phyloP scores from a whole-genome alignment of 2,329 filamentous ascomycete species.

The Colletotrichum chrysophilum region DNA sequence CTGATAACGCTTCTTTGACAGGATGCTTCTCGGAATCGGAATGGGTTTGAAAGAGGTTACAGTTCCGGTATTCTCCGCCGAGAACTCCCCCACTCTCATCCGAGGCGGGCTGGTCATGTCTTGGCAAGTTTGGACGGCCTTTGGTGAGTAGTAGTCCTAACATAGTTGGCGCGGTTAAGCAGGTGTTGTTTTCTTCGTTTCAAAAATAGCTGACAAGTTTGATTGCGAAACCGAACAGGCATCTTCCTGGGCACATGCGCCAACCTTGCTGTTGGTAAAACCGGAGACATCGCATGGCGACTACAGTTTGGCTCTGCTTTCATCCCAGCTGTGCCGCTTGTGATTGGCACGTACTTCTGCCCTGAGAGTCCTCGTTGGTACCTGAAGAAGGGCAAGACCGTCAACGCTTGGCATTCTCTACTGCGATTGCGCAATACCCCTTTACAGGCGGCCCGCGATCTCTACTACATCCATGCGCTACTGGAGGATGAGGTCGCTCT shows the following conservation, averaged over 20 bases:
- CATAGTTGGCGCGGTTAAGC: no score
- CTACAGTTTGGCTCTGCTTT: slow-evolving; percentile 69
- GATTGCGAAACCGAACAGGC: slow-evolving; percentile 33
- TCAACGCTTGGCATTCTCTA: slow-evolving; percentile 61
- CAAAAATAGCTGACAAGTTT: background rate
- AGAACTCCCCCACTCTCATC: slow-evolving; percentile 56
- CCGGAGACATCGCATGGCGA: slow-evolving; percentile 58
- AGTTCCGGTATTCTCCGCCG: slow-evolving; percentile 58
- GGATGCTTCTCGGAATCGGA: slow-evolving; percentile 59
- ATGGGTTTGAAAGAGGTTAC: slow-evolving; percentile 61
- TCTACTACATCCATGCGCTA: slow-evolving; percentile 61
- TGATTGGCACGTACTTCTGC: slow-evolving; percentile 62
- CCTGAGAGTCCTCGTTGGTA: slow-evolving; percentile 72
- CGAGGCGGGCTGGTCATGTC: slow-evolving; percentile 59
- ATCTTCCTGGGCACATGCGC: slow-evolving; percentile 59
- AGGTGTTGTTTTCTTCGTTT: background rate
- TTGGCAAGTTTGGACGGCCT: slow-evolving; percentile 63
- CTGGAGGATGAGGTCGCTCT: slow-evolving; percentile 35
- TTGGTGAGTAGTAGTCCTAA: slow-evolving; percentile 40
- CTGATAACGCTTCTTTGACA: no score
- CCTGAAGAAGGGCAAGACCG: slow-evolving; percentile 64
- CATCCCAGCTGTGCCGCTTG: slow-evolving; percentile 59
- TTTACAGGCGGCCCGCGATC: slow-evolving; percentile 65
- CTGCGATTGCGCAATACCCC: slow-evolving; percentile 60
- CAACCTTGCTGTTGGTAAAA: slow-evolving; percentile 60